Conservation (phyloP, 805 yeast genomes). For the Kluyveromyces lactis region DNA sequence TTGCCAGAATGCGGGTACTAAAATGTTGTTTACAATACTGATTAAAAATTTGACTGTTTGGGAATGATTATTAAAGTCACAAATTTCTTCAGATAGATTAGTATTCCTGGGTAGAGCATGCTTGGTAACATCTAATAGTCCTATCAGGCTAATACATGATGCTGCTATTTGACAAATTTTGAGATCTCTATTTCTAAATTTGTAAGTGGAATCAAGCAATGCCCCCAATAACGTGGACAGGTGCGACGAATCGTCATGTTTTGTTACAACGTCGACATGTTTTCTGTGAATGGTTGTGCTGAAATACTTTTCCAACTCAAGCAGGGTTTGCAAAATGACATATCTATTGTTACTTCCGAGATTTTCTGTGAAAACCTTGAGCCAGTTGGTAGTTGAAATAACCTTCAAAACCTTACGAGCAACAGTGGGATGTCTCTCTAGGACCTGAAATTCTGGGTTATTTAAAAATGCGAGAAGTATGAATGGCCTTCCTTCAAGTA, state of each 20-base stretch:
- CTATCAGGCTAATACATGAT: slow-evolving; percentile 64
- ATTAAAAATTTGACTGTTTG: slow-evolving; percentile 63
- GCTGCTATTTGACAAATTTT: slow-evolving; percentile 55
- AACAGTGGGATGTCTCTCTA: slow-evolving; percentile 44
- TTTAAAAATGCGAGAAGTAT: slow-evolving; percentile 67
- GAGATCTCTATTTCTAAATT: slow-evolving; percentile 40
- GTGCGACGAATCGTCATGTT: slow-evolving; percentile 24
- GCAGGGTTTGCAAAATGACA: slow-evolving; percentile 65
- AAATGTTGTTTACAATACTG: slow-evolving; percentile 53
- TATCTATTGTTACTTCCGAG: slow-evolving; percentile 32
- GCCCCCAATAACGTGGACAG: slow-evolving; percentile 43
- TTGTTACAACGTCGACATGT: slow-evolving; percentile 37
- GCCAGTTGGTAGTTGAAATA: slow-evolving; percentile 16
- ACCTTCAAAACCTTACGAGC: slow-evolving; percentile 37
- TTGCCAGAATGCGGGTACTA: slow-evolving; percentile 85
- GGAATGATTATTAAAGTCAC: slow-evolving; percentile 50
- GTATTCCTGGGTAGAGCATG: slow-evolving; percentile 33
- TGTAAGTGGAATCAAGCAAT: slow-evolving; percentile 47
- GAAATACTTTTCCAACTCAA: slow-evolving; percentile 48
- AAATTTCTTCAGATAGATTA: slow-evolving; percentile 38
- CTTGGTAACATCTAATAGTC: slow-evolving; percentile 61
- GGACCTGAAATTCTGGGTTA: slow-evolving; percentile 43
- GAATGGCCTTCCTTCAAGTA: slow-evolving; percentile 21
- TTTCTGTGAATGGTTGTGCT: slow-evolving; percentile 32
- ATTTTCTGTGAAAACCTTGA: slow-evolving; percentile 21